Evolutionary conservation across 164 flowering plant genomes (phyloP).

Genomic region (Hamamelis virginiana): DNA sequence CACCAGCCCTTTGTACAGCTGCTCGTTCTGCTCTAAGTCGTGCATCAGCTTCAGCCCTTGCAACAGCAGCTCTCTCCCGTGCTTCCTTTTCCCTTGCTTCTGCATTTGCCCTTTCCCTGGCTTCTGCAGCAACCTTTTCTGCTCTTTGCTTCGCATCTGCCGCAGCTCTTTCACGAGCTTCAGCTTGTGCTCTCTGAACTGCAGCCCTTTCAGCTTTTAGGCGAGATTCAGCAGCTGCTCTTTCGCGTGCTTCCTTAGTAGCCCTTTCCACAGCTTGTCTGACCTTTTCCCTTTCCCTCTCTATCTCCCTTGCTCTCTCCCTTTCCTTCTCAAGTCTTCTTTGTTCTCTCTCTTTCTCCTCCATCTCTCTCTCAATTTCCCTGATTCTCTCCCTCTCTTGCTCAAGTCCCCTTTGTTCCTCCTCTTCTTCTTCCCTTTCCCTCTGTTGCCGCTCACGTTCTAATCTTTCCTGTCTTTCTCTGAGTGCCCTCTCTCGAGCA

Average conservation of each 20-base stretch:
- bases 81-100: slow-evolving; percentile 64
- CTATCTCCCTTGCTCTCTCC: slow-evolving; percentile 40
- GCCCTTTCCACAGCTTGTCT: slow-evolving; percentile 91
- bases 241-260: slow-evolving; percentile 70
- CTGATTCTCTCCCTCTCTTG: slow-evolving; percentile 44
- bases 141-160: slow-evolving; percentile 79
- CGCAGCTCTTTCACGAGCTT: slow-evolving; percentile 91
- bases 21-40: slow-evolving; percentile 67
- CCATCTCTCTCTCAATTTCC: slow-evolving; percentile 44
- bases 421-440: slow-evolving; percentile 72
- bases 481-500: slow-evolving; percentile 45
- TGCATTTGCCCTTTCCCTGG: slow-evolving; percentile 58
- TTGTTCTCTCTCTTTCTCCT: slow-evolving; percentile 50
- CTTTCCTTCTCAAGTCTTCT: slow-evolving; percentile 41
- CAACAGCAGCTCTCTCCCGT: slow-evolving; percentile 47
- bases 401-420: slow-evolving; percentile 57
- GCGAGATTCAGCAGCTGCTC: slow-evolving; percentile 63
- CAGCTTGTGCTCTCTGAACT: slow-evolving; percentile 87
- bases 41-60: slow-evolving; percentile 58
- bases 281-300: slow-evolving; percentile 60
- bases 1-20: slow-evolving; percentile 73
- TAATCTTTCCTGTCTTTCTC: slow-evolving; percentile 59
- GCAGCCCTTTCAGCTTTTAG: slow-evolving; percentile 72
- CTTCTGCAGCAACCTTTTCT: slow-evolving; percentile 83
- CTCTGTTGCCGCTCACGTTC: slow-evolving; percentile 57